phyloP scores from a whole-genome alignment of 345 rosid genomes.

The Luvunga scandens region DNA sequence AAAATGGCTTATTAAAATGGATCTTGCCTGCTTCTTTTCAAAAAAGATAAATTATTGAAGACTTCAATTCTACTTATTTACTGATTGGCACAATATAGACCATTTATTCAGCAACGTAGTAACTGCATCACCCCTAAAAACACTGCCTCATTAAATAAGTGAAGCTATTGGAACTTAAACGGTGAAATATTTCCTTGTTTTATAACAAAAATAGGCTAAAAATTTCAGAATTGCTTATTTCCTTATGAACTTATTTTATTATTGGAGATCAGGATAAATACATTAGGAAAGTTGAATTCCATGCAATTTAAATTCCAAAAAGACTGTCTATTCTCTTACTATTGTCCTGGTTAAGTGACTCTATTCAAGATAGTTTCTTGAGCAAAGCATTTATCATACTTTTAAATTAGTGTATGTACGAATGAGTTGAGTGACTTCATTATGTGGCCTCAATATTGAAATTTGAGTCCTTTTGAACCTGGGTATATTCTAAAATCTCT shows the following conservation, averaged over 20 bases:
- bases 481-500: not conserved
- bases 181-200: not conserved
- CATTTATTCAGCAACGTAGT: not conserved
- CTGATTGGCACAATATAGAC: not conserved
- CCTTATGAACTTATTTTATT: not conserved
- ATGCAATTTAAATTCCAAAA: not conserved
- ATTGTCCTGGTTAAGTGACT: not conserved
- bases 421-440: not conserved
- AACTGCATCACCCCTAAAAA: not conserved
- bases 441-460: not conserved
- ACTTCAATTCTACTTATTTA: not conserved
- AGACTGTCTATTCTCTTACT: not conserved
- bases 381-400: not conserved
- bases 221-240: not conserved
- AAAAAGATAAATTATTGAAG: not conserved
- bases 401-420: not conserved
- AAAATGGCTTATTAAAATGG: not conserved
- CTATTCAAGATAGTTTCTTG: not conserved
- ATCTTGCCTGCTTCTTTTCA: not conserved
- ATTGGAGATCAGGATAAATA: not conserved
- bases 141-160: not conserved
- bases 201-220: not conserved
- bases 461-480: not conserved
- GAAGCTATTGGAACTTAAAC: not conserved
- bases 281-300: not conserved